Evolutionary conservation across 1,284 basidiomycete species (phyloP), one percentile per base, ranked within the genome.

Genomic region (Boletus albobrunnescens): DNA sequence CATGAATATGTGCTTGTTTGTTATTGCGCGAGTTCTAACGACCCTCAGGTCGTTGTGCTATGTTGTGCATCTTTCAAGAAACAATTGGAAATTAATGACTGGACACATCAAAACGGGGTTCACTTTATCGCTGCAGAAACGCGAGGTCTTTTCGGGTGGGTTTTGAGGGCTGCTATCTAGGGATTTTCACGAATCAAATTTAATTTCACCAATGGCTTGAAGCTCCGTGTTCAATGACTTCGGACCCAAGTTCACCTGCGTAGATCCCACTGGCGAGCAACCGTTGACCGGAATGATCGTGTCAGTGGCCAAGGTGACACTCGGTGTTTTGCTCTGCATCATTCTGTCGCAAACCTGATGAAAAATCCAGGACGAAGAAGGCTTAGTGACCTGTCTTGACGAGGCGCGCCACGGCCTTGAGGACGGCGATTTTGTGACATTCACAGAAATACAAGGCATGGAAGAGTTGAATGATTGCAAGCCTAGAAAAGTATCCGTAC

Each of bases 401-500:
- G 96, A 99, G 73, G 91, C 95, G 6, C 82, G 96, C 50, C 96
- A 99, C 66, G 96, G 96, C 24, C 81, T 99, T 14, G 92, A 98
- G 70, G 96, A 99, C 67, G 96, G 96, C 20, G 93, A 99, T 68
- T 98, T 87, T 61, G 95, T 99, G 19, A 94, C 94, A 4, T 99
- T 99, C 73, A 79, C 83, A n/a, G 96, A 99, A 73, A 82, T 99
- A 36, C 88, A 96, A 70, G 96, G 96, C 24, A 96, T 97, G 92
- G 78, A 82, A 23, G 88, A 89, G 58, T 71, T 99, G 40, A 97
- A 98, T 61, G 88, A 79, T 16, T 90, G 89, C 61, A 87, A 94
- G 65, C 95, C 95, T 13, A 79, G 91, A 49, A 98, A 94, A 68
- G 73, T 99, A 41, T 77, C 87, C 9, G 92, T 97, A 56, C 98